Conservation (phyloP, 2,329 filamentous ascomycete genomes). For the Pleoardoris graminearum region DNA sequence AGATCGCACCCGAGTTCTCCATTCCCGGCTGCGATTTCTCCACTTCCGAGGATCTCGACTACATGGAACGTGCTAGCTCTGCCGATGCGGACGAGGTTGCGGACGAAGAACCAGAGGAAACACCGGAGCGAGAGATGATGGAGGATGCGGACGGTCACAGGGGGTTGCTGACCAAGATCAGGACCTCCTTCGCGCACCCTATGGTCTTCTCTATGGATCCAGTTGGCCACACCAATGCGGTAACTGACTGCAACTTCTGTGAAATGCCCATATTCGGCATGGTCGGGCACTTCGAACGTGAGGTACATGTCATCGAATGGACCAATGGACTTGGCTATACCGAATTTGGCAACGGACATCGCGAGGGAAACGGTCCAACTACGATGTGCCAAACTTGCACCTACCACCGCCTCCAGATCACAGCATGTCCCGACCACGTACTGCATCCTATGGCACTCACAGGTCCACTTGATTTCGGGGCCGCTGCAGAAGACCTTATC, state of each 20-base stretch:
- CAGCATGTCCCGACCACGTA: conserved; percentile 23
- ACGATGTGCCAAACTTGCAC: conserved; percentile 33
- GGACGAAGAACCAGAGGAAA: conserved; percentile 21
- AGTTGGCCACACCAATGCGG: not conserved
- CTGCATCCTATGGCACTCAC: conserved; percentile 8
- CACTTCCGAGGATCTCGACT: conserved; percentile 1
- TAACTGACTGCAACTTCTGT: conserved; percentile 49
- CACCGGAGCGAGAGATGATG: conserved; percentile 26
- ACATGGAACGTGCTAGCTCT: not conserved
- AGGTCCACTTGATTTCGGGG: conserved; percentile 10
- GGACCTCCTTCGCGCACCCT: conserved; percentile 49
- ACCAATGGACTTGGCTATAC: conserved; percentile 41
- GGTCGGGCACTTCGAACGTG: conserved; percentile 41
- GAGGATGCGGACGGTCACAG: conserved; percentile 30
- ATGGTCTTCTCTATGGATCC: conserved; percentile 36
- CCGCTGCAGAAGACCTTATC: conserved; percentile 16
- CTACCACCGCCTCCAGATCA: conserved; percentile 25
- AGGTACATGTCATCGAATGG: conserved; percentile 43
- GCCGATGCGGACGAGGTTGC: not conserved
- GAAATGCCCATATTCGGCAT: conserved; percentile 46
- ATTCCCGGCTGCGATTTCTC: conserved; percentile 2
- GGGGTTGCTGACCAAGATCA: conserved; percentile 35
- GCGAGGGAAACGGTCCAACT: conserved; percentile 16
- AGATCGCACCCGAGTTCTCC: conserved; percentile 6
- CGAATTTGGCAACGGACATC: conserved; percentile 47